Conservation (phyloP, 495 filamentous ascomycete genomes). For the Penicillium roqueforti region DNA sequence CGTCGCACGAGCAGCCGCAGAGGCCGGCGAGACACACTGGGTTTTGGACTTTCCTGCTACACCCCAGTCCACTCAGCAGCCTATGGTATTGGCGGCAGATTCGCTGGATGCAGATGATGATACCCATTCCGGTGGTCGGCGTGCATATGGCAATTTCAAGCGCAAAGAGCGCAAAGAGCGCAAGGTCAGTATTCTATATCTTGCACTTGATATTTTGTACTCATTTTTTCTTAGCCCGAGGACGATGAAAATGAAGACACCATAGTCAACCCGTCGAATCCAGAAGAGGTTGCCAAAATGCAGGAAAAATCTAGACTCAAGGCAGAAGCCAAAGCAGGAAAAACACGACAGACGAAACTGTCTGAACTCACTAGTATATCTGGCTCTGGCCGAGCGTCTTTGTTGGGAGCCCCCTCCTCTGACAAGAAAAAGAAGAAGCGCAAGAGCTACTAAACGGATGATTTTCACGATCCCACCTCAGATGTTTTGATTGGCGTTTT, state of each 20-base stretch:
- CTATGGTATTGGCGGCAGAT: constrained; percentile 32
- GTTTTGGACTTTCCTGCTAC: constrained; percentile 50
- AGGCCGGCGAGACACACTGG: constrained; percentile 85
- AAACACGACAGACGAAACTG: constrained; percentile 14
- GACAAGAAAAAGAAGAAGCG: constrained; percentile 41
- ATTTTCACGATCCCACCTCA: not conserved
- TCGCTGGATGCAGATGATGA: constrained; percentile 38
- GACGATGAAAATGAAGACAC: constrained; percentile 18
- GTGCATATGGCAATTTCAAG: constrained; percentile 39
- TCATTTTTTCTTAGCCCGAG: constrained; percentile 5
- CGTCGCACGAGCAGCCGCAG: constrained; percentile 63
- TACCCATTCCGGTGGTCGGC: constrained; percentile 31
- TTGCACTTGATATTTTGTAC: not conserved
- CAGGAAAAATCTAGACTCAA: constrained; percentile 16
- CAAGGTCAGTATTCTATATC: constrained; percentile 12
- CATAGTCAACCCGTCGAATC: constrained; percentile 4
- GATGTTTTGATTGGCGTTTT: constrained; percentile 10
- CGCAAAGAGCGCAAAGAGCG: constrained; percentile 37
- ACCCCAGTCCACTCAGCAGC: constrained; percentile 20
- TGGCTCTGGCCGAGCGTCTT: constrained; percentile 16
- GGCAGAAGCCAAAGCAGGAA: constrained; percentile 3
- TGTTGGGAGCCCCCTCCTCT: constrained; percentile 9
- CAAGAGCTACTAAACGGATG: constrained; percentile 17
- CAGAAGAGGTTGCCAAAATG: constrained; percentile 11
- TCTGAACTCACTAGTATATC: constrained; percentile 36